Evolutionary conservation across 2,329 filamentous ascomycete species (phyloP).

Genomic region (Colletotrichum sublineola): DNA sequence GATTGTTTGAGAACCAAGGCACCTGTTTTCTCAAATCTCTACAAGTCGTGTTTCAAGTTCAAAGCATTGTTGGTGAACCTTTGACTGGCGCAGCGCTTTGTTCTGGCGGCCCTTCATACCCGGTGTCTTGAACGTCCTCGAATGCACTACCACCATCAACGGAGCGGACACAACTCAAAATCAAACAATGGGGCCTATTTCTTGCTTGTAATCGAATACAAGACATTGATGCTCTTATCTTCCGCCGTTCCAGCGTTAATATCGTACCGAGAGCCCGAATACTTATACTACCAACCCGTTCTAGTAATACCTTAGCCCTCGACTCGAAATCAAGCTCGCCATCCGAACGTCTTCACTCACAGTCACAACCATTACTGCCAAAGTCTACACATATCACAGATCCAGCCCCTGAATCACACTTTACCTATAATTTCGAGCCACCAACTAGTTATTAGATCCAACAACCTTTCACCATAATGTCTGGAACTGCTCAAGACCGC

Average conservation of each 20-base stretch:
- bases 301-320: neutral
- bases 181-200: neutral
- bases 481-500: neutral
- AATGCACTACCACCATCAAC: neutral
- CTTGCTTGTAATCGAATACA: neutral
- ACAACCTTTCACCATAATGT: neutral
- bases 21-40: neutral
- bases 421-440: neutral
- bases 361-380: neutral
- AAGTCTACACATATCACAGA: neutral
- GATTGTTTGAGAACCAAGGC: neutral
- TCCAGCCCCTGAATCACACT: neutral
- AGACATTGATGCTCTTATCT: neutral
- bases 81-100: neutral
- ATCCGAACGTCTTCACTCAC: neutral
- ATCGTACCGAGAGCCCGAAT: accelerated
- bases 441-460: too few species aligned
- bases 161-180: neutral
- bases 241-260: accelerated
- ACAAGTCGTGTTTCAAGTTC: neutral
- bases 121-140: neutral
- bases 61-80: neutral
- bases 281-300: neutral
- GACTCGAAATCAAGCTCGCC: neutral
- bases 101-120: neutral